Percentiles rank a stretch among this genome's conserved stretches.
These are phyloP conservation scores for Medicago ruthenica DNA, from an alignment of 306 rosid species.

Conservation along the genomic window DNA sequence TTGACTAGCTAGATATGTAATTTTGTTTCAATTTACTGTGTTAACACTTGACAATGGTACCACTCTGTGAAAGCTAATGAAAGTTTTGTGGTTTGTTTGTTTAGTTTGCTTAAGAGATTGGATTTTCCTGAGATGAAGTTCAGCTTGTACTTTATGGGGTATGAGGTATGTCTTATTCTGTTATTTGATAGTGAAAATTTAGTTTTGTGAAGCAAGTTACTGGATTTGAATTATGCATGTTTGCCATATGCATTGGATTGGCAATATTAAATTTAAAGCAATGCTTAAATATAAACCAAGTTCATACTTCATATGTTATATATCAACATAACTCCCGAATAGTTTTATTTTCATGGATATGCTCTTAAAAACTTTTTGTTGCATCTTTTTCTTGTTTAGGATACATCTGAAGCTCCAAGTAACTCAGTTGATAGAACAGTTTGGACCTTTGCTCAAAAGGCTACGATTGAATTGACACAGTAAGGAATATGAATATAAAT, in stretches of 20 bases:
- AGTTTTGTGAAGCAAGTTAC: constrained; percentile 21
- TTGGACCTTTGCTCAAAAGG: constrained; percentile 90
- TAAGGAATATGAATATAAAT: constrained; percentile 46
- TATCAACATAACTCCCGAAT: background rate
- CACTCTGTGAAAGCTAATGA: constrained; percentile 34
- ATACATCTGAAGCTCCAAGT: constrained; percentile 65
- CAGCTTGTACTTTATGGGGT: constrained; percentile 89
- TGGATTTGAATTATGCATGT: constrained; percentile 31
- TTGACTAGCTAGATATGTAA: background rate
- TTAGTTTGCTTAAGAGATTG: constrained; percentile 89
- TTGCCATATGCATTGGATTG: background rate
- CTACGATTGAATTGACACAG: constrained; percentile 95
- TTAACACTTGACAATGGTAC: constrained; percentile 12
- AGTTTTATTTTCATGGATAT: constrained; percentile 25
- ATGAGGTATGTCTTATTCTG: constrained; percentile 62
- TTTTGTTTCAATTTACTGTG: constrained; percentile 5
- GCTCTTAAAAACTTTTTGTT: constrained; percentile 31
- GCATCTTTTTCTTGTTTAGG: constrained; percentile 51
- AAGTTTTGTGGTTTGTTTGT: constrained; percentile 36
- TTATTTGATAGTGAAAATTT: constrained; percentile 32
- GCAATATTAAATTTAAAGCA: constrained; percentile 22
- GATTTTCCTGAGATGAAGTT: constrained; percentile 93
- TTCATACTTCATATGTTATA: background rate
- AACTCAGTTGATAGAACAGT: constrained; percentile 74
- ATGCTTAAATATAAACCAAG: background rate